Base-by-base conservation (phyloP, 2,329 filamentous ascomycete species). In the Apiospora rasikravindrae region DNA sequence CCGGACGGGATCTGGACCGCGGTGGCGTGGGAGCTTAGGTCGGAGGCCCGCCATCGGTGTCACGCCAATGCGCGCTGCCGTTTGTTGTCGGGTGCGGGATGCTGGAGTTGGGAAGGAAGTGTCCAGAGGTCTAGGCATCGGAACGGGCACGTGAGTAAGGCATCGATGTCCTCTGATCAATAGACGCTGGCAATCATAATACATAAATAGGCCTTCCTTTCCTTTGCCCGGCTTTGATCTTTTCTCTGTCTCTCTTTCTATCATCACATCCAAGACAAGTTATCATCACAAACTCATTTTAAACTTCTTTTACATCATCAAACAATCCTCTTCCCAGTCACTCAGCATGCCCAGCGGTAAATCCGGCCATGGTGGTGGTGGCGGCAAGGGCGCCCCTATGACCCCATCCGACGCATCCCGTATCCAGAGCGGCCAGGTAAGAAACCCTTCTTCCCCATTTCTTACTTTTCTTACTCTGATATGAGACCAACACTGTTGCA, bases 301-400 rank as follows among this genome's bases (percentile, higher is more conserved):
- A 33, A 19, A 7, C 4, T 33, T 2, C 29, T 1, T 16, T 7
- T 5, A 33, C 22, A 2, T 16, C 16, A 33, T 33, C 73, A 74
- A 16, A 73, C 72, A 2, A 72, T 71, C 79, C 26, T 33, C 42
- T 33, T 22, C 79, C 11, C 22, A 37, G 22, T n/a, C 29, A 22
- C 10, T n/a, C 57, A n/a, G 40, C 11, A 64, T 64, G 57, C 57
- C 57, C 8, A 64, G 57, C 57, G 57, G 57, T n/a, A 64, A 40
- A n/a, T n/a, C 57, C 29, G 22, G 33, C 29, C 16, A 61, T n/a
- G 57, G 57, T n/a, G 33, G 57, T 0, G 57, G 57, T 6, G 57
- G 57, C 8, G 57, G 57, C 33, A 37, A 64, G 40, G 66, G 66
- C 4, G 29, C 10, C 13, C 40, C 66, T 10, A 67, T 67, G 66